Percentiles rank a stretch among this genome's conserved stretches.
These are phyloP conservation scores for Candida buenavistaensis DNA, from an alignment of 1,139 yeast genomes.

Conservation along the genomic window DNA sequence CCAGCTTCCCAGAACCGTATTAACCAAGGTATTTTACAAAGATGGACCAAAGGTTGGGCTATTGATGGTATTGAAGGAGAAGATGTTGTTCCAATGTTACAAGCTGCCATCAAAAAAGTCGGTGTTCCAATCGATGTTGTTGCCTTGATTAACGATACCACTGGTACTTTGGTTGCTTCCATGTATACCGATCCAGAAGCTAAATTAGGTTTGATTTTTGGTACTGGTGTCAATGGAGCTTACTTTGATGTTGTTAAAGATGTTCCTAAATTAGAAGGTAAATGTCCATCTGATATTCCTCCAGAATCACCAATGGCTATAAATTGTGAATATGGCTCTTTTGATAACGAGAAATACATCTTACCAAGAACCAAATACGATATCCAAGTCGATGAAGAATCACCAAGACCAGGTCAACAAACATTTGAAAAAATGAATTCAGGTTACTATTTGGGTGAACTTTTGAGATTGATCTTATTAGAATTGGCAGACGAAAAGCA, in stretches of 20 bases:
- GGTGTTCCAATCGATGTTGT: constrained; percentile 81
- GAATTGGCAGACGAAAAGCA: constrained; percentile 66
- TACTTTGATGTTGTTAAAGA: constrained; percentile 77
- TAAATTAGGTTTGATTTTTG: constrained; percentile 93
- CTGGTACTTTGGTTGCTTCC: constrained; percentile 96
- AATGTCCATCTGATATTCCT: constrained; percentile 60
- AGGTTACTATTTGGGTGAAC: constrained; percentile 94
- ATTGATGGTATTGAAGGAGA: constrained; percentile 91
- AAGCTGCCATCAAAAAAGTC: constrained; percentile 62
- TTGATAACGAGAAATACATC: constrained; percentile 81
- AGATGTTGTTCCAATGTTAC: constrained; percentile 91
- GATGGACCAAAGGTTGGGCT: constrained; percentile 99
- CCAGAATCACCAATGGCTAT: constrained; percentile 82
- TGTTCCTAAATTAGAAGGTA: constrained; percentile 83
- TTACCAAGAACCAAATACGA: constrained; percentile 93
- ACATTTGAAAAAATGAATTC: constrained; percentile 96
- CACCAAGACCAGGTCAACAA: constrained; percentile 97
- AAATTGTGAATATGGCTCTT: constrained; percentile 98
- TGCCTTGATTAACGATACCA: constrained; percentile 94
- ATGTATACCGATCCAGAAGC: constrained; percentile 87
- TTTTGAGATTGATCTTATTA: constrained; percentile 74
- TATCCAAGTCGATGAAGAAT: constrained; percentile 71
- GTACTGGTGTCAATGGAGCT: constrained; percentile 98
- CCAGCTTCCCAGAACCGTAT: constrained; percentile 87
- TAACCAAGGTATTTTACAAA: constrained; percentile 82